These are phyloP conservation scores for Phytopythium boreale DNA, from an alignment of 352 stramenopile genomes.

Conservation along the genomic window DNA sequence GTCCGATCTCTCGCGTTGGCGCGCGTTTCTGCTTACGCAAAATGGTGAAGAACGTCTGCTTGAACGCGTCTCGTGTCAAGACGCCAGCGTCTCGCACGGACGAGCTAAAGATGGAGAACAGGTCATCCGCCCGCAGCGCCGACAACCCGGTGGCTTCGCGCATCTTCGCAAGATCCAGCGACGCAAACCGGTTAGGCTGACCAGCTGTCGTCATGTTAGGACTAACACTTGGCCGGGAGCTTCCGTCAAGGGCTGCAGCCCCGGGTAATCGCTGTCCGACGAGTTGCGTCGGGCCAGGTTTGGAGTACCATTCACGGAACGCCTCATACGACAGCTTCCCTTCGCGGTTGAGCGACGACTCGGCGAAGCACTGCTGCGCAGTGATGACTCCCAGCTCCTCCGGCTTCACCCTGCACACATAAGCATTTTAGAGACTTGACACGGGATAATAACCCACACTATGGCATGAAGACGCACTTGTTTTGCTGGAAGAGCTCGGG, in stretches of 20 bases:
- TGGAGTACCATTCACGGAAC: constrained; percentile 79
- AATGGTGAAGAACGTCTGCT: constrained; percentile 62
- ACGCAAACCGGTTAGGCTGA: not conserved
- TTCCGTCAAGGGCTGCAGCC: not conserved
- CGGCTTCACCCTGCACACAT: constrained; percentile 49
- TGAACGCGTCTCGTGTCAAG: constrained; percentile 66
- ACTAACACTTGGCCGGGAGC: not conserved
- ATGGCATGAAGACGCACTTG: constrained; percentile 28
- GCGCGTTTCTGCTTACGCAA: constrained; percentile 56
- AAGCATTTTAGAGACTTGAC: too few relatives aligned
- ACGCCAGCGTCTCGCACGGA: constrained; percentile 16
- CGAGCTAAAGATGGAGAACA: constrained; percentile 57
- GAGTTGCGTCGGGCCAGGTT: constrained; percentile 51
- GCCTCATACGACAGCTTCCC: constrained; percentile 71
- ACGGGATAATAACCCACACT: not conserved
- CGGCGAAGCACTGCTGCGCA: constrained; percentile 69
- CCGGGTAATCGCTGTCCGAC: constrained; percentile 8
- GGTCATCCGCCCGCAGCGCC: constrained; percentile 45
- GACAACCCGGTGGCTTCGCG: constrained; percentile 55
- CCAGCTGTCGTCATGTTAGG: too few relatives aligned
- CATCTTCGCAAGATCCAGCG: constrained; percentile 18
- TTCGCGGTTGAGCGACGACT: constrained; percentile 58
- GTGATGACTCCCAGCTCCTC: constrained; percentile 65
- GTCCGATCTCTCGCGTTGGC: constrained; percentile 40
- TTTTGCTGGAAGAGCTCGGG: constrained; percentile 73